phyloP scores from a whole-genome alignment of 208 protist genomes.

The Kentomonas sorsogonicus region DNA sequence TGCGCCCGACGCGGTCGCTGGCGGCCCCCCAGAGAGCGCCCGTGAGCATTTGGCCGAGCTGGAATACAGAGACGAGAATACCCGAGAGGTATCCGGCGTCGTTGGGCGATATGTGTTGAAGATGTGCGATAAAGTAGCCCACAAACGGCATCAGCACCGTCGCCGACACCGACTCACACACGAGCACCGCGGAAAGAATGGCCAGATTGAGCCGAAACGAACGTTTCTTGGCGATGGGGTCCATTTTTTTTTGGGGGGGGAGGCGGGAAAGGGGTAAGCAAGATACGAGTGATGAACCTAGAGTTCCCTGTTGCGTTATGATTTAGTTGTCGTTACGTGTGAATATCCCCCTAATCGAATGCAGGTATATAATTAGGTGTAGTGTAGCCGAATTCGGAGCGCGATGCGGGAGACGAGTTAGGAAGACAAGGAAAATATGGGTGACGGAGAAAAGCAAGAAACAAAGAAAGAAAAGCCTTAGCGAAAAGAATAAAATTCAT shows the following conservation, averaged over 20 bases:
- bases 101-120: slow-evolving; percentile 26
- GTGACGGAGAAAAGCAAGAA: no score
- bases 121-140: slow-evolving; percentile 35
- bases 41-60: slow-evolving; percentile 41
- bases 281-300: background rate
- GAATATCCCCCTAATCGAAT: no score
- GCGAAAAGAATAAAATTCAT: no score
- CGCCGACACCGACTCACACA: slow-evolving; percentile 41
- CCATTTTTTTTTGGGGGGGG: background rate
- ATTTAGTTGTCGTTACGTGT: no score
- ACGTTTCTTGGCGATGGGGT: background rate
- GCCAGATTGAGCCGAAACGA: slow-evolving; percentile 13
- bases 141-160: slow-evolving; percentile 53
- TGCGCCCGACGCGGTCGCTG: slow-evolving; percentile 31
- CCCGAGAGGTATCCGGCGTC: slow-evolving; percentile 52
- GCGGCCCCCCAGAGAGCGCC: slow-evolving; percentile 41
- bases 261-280: background rate
- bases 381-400: no score
- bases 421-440: no score
- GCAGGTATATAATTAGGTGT: no score
- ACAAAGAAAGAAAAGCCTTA: no score
- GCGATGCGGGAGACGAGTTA: no score
- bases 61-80: slow-evolving; percentile 39
- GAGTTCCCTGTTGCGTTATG: no score
- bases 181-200: slow-evolving; percentile 33